A percentile compares a stretch with the other conserved stretches of the same genome.
Conservation (phyloP, 2,329 filamentous ascomycete genomes). For the Massarina eburnea region DNA sequence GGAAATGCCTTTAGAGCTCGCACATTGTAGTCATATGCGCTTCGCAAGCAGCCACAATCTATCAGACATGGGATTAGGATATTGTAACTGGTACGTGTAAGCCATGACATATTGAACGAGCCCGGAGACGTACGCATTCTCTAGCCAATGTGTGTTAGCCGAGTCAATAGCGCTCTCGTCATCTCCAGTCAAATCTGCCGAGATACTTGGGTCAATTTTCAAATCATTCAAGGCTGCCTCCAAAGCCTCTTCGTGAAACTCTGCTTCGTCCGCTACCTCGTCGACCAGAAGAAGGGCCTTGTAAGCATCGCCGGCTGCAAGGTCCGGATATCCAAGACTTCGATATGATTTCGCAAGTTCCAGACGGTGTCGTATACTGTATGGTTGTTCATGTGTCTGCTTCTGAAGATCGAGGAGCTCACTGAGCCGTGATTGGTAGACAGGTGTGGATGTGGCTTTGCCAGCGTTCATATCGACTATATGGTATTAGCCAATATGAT, state of each 20-base stretch:
- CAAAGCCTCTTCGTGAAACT: slow-evolving; percentile 73
- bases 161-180: slow-evolving; percentile 18
- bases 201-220: background rate
- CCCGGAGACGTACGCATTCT: slow-evolving; percentile 31
- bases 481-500: background rate
- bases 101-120: background rate
- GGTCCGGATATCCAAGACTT: slow-evolving; percentile 80
- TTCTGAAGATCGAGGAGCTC: slow-evolving; percentile 29
- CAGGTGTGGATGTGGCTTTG: background rate
- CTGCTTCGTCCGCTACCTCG: slow-evolving; percentile 74
- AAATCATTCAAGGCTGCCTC: slow-evolving; percentile 51
- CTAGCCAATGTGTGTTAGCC: slow-evolving; percentile 26
- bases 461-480: background rate
- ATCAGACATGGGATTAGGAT: slow-evolving; percentile 58
- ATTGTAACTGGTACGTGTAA: slow-evolving; percentile 26
- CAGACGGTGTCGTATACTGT: slow-evolving; percentile 47
- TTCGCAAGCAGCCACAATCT: slow-evolving; percentile 65
- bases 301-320: slow-evolving; percentile 88
- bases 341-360: slow-evolving; percentile 72
- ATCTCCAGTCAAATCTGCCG: slow-evolving; percentile 3
- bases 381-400: slow-evolving; percentile 30
- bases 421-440: slow-evolving; percentile 15
- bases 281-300: slow-evolving; percentile 85
- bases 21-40: slow-evolving; percentile 66
- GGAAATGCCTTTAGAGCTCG: slow-evolving; percentile 61